phyloP scores from a whole-genome alignment of 179 eudicot genomes.

The Sideroxylon spinosum region DNA sequence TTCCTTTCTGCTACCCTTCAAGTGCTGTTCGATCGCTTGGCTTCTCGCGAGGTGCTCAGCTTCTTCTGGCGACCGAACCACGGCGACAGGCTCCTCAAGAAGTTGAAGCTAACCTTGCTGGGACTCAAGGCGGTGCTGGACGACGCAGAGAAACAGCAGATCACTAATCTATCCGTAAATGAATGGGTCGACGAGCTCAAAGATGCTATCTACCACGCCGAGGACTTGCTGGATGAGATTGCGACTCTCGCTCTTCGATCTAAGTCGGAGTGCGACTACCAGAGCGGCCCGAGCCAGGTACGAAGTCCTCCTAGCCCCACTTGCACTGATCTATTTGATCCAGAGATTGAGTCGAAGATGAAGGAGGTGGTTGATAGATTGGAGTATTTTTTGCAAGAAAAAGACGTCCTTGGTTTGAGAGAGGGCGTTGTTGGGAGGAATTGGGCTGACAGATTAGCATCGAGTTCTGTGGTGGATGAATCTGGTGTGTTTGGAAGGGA shows the following conservation, averaged over 20 bases:
- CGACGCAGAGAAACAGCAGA: background rate
- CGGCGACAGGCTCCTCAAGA: background rate
- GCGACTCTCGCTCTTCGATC: background rate
- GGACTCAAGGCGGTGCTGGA: background rate
- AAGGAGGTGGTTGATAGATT: background rate
- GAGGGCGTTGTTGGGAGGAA: background rate
- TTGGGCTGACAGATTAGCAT: background rate
- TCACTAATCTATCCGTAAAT: background rate
- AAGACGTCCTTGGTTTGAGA: background rate
- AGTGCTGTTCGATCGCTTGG: background rate
- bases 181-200: background rate
- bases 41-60: background rate
- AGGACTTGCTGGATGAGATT: conserved; percentile 1
- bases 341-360: background rate
- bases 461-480: conserved; percentile 4
- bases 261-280: background rate
- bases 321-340: background rate
- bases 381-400: background rate
- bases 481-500: conserved; percentile 3
- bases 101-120: background rate
- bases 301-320: background rate
- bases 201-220: background rate
- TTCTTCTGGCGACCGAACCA: background rate
- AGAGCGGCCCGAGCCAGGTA: background rate
- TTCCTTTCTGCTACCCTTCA: background rate